Evolutionary conservation across 2,329 filamentous ascomycete genomes (phyloP).

Genomic region (Pseudohalonectria lignicola): DNA sequence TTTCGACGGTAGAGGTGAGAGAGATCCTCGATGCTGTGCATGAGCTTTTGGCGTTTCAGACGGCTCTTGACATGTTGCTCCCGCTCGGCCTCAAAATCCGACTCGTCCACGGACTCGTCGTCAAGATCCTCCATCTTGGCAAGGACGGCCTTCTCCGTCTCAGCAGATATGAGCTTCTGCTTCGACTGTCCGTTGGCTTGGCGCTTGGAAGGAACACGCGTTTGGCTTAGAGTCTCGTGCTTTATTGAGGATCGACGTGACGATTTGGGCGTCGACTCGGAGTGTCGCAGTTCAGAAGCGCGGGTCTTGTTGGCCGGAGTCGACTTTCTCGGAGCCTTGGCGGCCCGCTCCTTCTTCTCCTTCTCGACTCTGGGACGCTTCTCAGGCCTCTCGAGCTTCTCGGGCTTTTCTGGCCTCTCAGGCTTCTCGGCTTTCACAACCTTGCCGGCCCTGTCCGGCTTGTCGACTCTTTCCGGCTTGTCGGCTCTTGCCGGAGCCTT

Average conservation of each 20-base stretch:
- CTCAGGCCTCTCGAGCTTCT: slow-evolving; percentile 8
- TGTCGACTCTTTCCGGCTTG: slow-evolving; percentile 17
- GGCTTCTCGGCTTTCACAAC: slow-evolving; percentile 7
- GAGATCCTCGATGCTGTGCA: slow-evolving; percentile 31
- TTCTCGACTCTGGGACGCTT: slow-evolving; percentile 14
- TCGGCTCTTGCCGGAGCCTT: slow-evolving; percentile 15
- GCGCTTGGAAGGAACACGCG: slow-evolving; percentile 42
- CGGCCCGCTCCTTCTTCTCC: slow-evolving; percentile 24
- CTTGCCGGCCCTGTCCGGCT: slow-evolving; percentile 7
- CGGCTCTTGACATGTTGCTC: neutral
- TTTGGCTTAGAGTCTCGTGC: slow-evolving; percentile 19
- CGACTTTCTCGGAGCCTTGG: slow-evolving; percentile 17
- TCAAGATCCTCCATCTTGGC: slow-evolving; percentile 43
- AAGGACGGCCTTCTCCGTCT: slow-evolving; percentile 61
- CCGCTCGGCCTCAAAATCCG: slow-evolving; percentile 30
- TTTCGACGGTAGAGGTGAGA: slow-evolving; percentile 49
- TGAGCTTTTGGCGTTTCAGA: slow-evolving; percentile 1
- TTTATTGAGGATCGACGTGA: slow-evolving; percentile 39
- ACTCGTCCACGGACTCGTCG: slow-evolving; percentile 24
- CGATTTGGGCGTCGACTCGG: slow-evolving; percentile 34
- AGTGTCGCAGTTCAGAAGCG: slow-evolving; percentile 37
- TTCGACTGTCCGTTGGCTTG: slow-evolving; percentile 48
- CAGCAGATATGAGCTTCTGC: slow-evolving; percentile 36
- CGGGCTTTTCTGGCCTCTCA: slow-evolving; percentile 6
- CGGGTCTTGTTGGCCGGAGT: slow-evolving; percentile 27